Base-by-base conservation (phyloP, 2,329 filamentous ascomycete genomes). In the Davidsoniella virescens region DNA sequence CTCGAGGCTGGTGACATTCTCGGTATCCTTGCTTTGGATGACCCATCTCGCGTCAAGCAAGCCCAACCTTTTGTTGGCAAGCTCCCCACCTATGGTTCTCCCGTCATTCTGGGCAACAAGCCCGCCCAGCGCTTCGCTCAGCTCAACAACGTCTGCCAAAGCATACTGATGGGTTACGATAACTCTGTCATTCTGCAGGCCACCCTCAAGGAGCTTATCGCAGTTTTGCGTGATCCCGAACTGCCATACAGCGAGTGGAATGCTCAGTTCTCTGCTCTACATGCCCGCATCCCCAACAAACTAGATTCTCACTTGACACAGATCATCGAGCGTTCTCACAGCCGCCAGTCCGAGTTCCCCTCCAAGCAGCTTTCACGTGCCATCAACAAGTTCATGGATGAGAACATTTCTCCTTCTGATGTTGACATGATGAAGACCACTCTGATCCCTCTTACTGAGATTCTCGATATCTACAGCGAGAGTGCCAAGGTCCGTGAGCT, bases 1-100 rank as follows among this genome's bases (percentile, higher is more conserved):
- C 83, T 98, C 44, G 88, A 96, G 66, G 92, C 92, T 62, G 92
- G 92, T 66, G 92, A 98, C 63, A 96, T 98, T 54, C 78, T 98
- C n/a, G 92, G 88, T 70, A 95, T 98, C 56, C 76, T 98, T 23
- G 83, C 90, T 55, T 75, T 98, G 36, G 92, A 98, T 62, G 92
- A 98, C 64, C 92, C 92, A 3, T 87, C 84, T 58, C 87, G 88
- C 59, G 88, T 98, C 62, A 95, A 98, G 76, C 88, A 94, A 61
- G 92, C 92, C 0, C 84, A 93, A 67, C 84, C 87, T 42, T 98
- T 94, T 73, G 73, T 92, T 43, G 90, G 86, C 48, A 86, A 93
- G 63, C 79, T 98, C 25, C 90, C 92, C 50, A 78, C 85, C 49
- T 78, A 93, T 56, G 92, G 90, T 38, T 77, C 83, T 51, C 88